Percentiles rank a stretch among this genome's conserved stretches.
phyloP scores from a whole-genome alignment of 148 eudicot species.

The Silene conica region DNA sequence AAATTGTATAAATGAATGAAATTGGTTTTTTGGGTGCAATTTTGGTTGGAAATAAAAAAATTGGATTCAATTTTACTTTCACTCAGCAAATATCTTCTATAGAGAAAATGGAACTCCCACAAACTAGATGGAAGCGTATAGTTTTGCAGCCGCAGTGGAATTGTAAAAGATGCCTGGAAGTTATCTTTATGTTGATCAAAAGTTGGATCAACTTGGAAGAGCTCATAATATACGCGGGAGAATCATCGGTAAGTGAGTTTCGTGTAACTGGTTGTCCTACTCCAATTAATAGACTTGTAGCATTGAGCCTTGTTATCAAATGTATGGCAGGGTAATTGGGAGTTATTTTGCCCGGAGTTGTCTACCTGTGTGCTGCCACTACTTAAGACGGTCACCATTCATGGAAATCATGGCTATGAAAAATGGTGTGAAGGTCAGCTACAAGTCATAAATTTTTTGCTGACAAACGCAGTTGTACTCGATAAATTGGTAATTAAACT shows the following conservation, averaged over 20 bases:
- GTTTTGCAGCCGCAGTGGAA: background rate
- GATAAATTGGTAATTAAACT: background rate
- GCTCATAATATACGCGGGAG: background rate
- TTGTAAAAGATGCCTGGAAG: background rate
- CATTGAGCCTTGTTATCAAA: no score
- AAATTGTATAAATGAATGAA: no score
- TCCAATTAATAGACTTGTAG: background rate
- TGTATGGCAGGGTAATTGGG: background rate
- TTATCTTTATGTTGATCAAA: background rate
- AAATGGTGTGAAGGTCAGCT: background rate
- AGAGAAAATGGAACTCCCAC: background rate
- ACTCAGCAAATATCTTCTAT: background rate
- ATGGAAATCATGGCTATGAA: conserved; percentile 2
- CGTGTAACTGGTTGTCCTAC: background rate
- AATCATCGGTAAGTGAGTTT: background rate
- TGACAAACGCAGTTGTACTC: conserved; percentile 1
- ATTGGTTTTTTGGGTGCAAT: no score
- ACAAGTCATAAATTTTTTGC: conserved; percentile 1
- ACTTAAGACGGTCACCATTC: conserved; percentile 5
- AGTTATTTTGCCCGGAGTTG: background rate
- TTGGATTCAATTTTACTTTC: no score
- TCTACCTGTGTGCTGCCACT: conserved; percentile 11
- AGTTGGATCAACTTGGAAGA: conserved; percentile 5
- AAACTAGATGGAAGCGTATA: conserved; percentile 6
- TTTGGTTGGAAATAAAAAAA: no score